Evolutionary conservation across 139 green algal species (phyloP).

Genomic region (Chloropicon primus): DNA sequence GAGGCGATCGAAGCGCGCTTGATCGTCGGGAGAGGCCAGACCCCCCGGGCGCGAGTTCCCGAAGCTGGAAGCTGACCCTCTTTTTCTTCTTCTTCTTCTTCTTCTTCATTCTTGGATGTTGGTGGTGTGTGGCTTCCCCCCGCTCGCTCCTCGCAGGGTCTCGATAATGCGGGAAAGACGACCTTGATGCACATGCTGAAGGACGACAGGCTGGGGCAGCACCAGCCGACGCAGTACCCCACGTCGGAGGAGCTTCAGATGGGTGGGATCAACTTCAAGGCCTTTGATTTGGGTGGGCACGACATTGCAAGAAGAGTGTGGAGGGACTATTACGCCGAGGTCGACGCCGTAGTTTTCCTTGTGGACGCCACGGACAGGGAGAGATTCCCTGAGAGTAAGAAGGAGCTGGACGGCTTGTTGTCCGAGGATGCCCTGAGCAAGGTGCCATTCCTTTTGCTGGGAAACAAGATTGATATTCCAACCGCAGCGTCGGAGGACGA

Average conservation of each 20-base stretch:
- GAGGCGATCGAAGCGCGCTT: too few relatives aligned
- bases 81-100: too few relatives aligned
- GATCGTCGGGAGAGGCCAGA: too few relatives aligned
- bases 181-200: conserved; percentile 99
- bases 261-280: conserved; percentile 97
- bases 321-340: conserved; percentile 99
- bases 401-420: conserved; percentile 86
- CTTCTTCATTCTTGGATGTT: too few relatives aligned
- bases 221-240: conserved; percentile 95
- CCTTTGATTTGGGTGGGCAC: conserved; percentile 97
- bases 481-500: conserved; percentile 71
- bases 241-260: conserved; percentile 98
- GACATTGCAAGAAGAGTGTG: conserved; percentile 94
- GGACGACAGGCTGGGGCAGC: conserved; percentile 91
- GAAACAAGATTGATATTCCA: conserved; percentile 99
- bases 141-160: conserved; percentile 37
- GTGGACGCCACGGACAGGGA: conserved; percentile 92
- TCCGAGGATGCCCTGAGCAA: conserved; percentile 71
- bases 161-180: conserved; percentile 99
- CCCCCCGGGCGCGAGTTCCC: too few relatives aligned
- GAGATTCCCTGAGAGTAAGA: conserved; percentile 73
- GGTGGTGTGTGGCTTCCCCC: too few relatives aligned
- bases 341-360: conserved; percentile 98
- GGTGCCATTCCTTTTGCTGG: conserved; percentile 92
- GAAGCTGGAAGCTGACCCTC: too few relatives aligned